phyloP scores from a whole-genome alignment of 2,329 filamentous ascomycete species.

The Cladosporium sp. region DNA sequence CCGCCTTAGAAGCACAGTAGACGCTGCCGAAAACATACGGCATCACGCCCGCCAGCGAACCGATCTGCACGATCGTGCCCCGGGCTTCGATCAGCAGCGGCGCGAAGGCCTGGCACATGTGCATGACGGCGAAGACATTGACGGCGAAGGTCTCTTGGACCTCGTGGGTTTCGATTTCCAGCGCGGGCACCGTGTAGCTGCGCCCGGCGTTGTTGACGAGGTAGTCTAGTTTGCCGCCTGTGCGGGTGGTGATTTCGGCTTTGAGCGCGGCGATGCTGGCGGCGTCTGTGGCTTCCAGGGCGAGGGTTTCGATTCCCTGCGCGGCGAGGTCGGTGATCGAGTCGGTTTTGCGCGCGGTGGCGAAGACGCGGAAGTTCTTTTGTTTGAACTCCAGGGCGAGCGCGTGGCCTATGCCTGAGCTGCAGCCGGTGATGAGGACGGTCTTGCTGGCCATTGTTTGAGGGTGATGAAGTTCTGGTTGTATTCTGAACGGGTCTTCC shows the following conservation, averaged over 20 bases:
- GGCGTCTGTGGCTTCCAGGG: conserved; percentile 49
- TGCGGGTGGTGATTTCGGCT: conserved; percentile 42
- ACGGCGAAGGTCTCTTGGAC: conserved; percentile 46
- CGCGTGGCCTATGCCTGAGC: conserved; percentile 52
- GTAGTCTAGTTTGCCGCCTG: conserved; percentile 49
- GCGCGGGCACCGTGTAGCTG: conserved; percentile 54
- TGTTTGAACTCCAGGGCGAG: conserved; percentile 54
- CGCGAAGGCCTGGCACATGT: conserved; percentile 52
- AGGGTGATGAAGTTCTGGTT: no score
- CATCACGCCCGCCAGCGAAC: conserved; percentile 38
- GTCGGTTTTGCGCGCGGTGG: conserved; percentile 50
- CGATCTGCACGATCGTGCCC: conserved; percentile 38
- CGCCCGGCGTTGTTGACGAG: conserved; percentile 56
- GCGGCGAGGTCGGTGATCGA: conserved; percentile 46
- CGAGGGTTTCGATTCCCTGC: conserved; percentile 51
- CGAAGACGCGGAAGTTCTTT: conserved; percentile 52
- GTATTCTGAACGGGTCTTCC: no score
- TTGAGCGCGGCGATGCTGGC: conserved; percentile 47
- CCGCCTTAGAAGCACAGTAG: conserved; percentile 58
- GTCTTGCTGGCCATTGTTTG: conserved; percentile 17
- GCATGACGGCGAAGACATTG: conserved; percentile 56
- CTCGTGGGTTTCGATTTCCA: conserved; percentile 49
- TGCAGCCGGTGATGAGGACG: conserved; percentile 38
- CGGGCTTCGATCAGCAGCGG: conserved; percentile 47
- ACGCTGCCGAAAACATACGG: conserved; percentile 38